A percentile compares a stretch with the other conserved stretches of the same genome.
Evolutionary conservation across 352 stramenopile species (phyloP).

Genomic region (Globisporangium orthogonon): DNA sequence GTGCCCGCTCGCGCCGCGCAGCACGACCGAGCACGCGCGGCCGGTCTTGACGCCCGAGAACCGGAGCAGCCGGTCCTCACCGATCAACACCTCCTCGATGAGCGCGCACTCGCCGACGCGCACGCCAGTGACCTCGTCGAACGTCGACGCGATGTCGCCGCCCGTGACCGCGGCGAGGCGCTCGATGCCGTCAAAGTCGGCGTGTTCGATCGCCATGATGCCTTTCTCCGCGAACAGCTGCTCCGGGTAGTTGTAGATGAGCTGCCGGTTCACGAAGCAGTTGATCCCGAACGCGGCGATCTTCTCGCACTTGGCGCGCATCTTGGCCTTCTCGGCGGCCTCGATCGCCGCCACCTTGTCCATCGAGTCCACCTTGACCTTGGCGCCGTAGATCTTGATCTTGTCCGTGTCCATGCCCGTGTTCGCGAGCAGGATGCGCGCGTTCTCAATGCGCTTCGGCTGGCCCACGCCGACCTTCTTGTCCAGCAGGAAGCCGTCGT

Average conservation of each 20-base stretch:
- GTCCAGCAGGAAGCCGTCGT: slow-evolving; percentile 97
- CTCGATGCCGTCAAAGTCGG: slow-evolving; percentile 99
- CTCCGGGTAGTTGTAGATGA: slow-evolving; percentile 99
- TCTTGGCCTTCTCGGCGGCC: slow-evolving; percentile 98
- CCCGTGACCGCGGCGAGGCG: slow-evolving; percentile 95
- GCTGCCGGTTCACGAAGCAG: slow-evolving; percentile 99
- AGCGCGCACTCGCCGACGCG: slow-evolving; percentile 95
- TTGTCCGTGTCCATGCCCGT: slow-evolving; percentile 99
- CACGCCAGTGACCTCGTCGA: slow-evolving; percentile 97
- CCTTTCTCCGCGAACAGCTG: slow-evolving; percentile 97
- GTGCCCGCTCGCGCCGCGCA: slow-evolving; percentile 93
- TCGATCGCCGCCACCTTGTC: slow-evolving; percentile 99
- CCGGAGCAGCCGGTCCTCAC: slow-evolving; percentile 95
- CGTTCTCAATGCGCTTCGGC: slow-evolving; percentile 95
- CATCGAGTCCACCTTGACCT: slow-evolving; percentile 97
- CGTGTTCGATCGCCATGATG: slow-evolving; percentile 99
- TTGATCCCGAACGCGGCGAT: slow-evolving; percentile 98
- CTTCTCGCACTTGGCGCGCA: slow-evolving; percentile 97
- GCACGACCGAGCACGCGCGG: slow-evolving; percentile 92
- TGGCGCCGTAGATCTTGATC: slow-evolving; percentile 99
- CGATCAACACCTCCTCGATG: slow-evolving; percentile 99
- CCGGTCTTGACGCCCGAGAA: slow-evolving; percentile 97
- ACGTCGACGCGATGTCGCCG: slow-evolving; percentile 95
- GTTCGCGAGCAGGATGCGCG: slow-evolving; percentile 98
- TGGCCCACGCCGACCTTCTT: slow-evolving; percentile 96